Evolutionary conservation across 345 rosid genomes (phyloP), one percentile per base, ranked within the genome.

Genomic region (Angophora floribunda): DNA sequence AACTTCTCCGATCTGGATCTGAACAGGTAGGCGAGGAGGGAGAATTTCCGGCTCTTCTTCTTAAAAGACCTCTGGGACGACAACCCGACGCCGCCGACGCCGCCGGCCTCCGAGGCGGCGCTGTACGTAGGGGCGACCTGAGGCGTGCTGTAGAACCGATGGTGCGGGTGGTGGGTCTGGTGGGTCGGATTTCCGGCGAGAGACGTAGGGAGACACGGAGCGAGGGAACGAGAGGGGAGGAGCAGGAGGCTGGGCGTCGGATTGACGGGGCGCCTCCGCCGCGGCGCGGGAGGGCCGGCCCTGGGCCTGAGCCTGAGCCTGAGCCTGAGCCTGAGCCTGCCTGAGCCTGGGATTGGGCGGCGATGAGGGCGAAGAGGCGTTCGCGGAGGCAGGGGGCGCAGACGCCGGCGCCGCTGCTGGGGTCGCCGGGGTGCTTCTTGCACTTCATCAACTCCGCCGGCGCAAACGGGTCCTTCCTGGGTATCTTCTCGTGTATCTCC

Each of bases 151-250:
- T 91, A 93, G 93, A 96, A 95, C 7, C 91, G 93, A 30, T 51
- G 93, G 41, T 87, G 92, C 89, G 11, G 89, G 49, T 13, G 45
- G 41, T 50, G 14, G 28, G n/a, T n/a, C n/a, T n/a, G n/a, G n/a
- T n/a, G 85, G 41, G 79, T 88, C 90, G 86, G 90, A 70, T 50
- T 86, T 86, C 67, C 94, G 92, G 36, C 95, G 95, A 85, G 95
- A 86, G 14, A 94, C 95, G 90, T 95, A 94, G 59, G 97, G 98
- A 51, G 98, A 94, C 86, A 94, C 99, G 55, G 99, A 96, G 87
- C 95, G 96, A 85, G 99, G 99, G 90, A 96, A 96, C 19, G 89
- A 11, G 13, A 93, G 94, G 61, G 96, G 95, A 13, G 93, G 93
- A 4, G 91, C 91, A 17, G 65, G 87, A 44, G 41, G 51, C 51